Evolutionary conservation across 768 basidiomycete genomes (phyloP), one percentile per base, ranked within the genome.

Genomic region (Termitomyces sp.): DNA sequence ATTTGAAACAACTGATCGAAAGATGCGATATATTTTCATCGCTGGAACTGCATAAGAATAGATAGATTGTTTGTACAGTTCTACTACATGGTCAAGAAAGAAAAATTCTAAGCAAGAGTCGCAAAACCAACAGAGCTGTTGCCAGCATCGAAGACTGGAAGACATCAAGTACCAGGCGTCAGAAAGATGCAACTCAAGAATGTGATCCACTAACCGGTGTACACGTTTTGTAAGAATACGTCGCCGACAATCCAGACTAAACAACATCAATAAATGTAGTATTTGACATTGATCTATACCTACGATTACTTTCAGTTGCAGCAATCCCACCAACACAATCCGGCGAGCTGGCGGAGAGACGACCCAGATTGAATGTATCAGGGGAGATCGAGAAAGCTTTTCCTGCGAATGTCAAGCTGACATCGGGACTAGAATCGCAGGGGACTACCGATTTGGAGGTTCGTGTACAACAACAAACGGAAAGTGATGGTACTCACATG

Each of bases 321-420:
- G 60, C 60, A 19, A 71, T 61, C 16, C 66, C 69, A 12, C 77
- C 77, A 62, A 89, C 81, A 29, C 85, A 83, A 46, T 84, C 81
- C 1, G 72, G 59, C 58, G 86, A 89, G 45, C 72, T 70, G 19
- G 77, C 78, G 52, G 83, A 62, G 47, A 74, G 77, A 40, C 54
- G 59, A 58, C 83, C 68, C 8, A 82, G 59, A 29, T 83, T 82
- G 57, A 72, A 72, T 0, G 52, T 62, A 11, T 75, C 59, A 41
- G 81, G 71, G 2, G 79, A 73, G 57, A 86, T 82, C 32, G 75
- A 37, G 62, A 75, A 79, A 0, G 62, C 49, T 53, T 69, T 69
- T 19, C 71, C 71, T 45, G 71, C 73, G 61, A 81, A 77, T 1
- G 70, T 68, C 59, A 82, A 61, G 25, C 65, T 65, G 40, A 80